Evolutionary conservation across 331 rosid species (phyloP).

Genomic region (Arachis monticola): DNA sequence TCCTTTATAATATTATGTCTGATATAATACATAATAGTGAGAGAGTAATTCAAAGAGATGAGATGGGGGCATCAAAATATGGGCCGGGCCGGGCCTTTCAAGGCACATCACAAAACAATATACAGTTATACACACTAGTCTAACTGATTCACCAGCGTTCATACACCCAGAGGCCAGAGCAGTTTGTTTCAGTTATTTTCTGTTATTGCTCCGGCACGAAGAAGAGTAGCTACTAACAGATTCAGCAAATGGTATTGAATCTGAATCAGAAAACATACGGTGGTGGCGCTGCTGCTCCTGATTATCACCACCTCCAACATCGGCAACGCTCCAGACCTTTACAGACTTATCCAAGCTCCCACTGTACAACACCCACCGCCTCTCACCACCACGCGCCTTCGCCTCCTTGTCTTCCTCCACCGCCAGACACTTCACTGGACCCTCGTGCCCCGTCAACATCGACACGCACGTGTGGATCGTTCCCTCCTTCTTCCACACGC

Average conservation of each 20-base stretch:
- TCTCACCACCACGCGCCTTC: conserved; percentile 27
- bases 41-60: neutral
- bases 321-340: conserved; percentile 80
- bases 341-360: conserved; percentile 95
- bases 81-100: neutral
- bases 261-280: conserved; percentile 34
- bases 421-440: conserved; percentile 88
- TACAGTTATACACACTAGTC: neutral
- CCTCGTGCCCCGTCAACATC: conserved; percentile 78
- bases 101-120: neutral
- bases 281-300: neutral
- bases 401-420: conserved; percentile 58
- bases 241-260: conserved; percentile 45
- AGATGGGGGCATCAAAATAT: neutral
- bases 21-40: neutral
- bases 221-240: conserved; percentile 53
- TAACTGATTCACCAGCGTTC: rapidly evolving
- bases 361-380: conserved; percentile 74
- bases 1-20: neutral
- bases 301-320: conserved; percentile 28
- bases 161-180: too few species aligned
- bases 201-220: conserved; percentile 34
- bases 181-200: conserved; percentile 25
- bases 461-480: conserved; percentile 74
- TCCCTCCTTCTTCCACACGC: conserved; percentile 80